Evolutionary conservation across 108 stramenopile genomes (phyloP), one percentile per base, ranked within the genome.

Genomic region (Pinguiococcus pyrenoidosus): DNA sequence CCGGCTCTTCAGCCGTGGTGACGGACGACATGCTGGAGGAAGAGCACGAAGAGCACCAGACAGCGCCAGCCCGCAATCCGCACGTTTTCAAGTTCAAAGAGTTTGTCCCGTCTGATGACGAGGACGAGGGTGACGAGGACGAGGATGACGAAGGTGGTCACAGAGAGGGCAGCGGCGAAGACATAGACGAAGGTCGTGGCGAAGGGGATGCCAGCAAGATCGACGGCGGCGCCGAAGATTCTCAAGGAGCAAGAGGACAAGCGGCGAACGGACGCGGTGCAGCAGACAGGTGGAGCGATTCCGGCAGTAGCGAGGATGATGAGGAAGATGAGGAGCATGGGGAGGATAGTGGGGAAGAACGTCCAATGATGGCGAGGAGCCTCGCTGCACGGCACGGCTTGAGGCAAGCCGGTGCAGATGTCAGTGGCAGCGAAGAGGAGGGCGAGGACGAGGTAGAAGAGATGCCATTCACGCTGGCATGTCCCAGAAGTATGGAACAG

Each of bases 11-110:
- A n/a, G n/a, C n/a, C n/a, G n/a, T n/a, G n/a, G n/a, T n/a, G n/a
- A n/a, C n/a, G n/a, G n/a, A n/a, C n/a, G n/a, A n/a, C 22, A 95
- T 95, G 92, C 70, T 67, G 59, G 85, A 83, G 12, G 85, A 89
- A n/a, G n/a, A n/a, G n/a, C n/a, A n/a, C n/a, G n/a, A n/a, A n/a
- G n/a, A n/a, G n/a, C 13, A 25, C n/a, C 43, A n/a, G 12, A n/a
- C n/a, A n/a, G n/a, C n/a, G n/a, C n/a, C n/a, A n/a, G n/a, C n/a
- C n/a, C n/a, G n/a, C n/a, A n/a, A n/a, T n/a, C n/a, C n/a, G n/a
- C n/a, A n/a, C n/a, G n/a, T n/a, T n/a, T n/a, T n/a, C n/a, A n/a
- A n/a, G n/a, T n/a, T n/a, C n/a, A n/a, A n/a, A n/a, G n/a, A n/a
- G n/a, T n/a, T n/a, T n/a, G n/a, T n/a, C n/a, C n/a, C n/a, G n/a